Evolutionary conservation across 495 filamentous ascomycete genomes (phyloP).

Genomic region (Copromyces sp.): DNA sequence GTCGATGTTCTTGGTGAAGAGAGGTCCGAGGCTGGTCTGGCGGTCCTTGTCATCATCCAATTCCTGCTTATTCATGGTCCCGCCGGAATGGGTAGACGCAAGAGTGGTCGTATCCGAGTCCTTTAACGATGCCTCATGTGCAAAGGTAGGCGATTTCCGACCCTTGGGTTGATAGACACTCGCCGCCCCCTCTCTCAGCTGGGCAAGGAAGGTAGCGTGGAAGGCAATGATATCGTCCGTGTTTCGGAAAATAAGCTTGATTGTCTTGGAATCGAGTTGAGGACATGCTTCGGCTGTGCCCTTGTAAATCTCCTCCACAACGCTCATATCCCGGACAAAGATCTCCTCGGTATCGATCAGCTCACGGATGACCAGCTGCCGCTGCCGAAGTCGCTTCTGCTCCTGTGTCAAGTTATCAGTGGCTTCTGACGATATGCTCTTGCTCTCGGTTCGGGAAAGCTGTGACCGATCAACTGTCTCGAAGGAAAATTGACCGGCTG

Average conservation of each 20-base stretch:
- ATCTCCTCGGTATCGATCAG: constrained; percentile 82
- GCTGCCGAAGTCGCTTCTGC: constrained; percentile 44
- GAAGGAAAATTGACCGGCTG: constrained; percentile 25
- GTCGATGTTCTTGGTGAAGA: constrained; percentile 61
- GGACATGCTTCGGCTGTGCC: constrained; percentile 78
- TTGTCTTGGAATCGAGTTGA: constrained; percentile 69
- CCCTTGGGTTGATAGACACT: constrained; percentile 55
- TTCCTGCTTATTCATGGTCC: constrained; percentile 21
- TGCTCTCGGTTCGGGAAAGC: constrained; percentile 11
- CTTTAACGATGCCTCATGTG: constrained; percentile 14
- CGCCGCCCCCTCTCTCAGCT: constrained; percentile 65
- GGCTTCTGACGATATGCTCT: constrained; percentile 15
- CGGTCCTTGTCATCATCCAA: constrained; percentile 52
- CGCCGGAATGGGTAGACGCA: constrained; percentile 15
- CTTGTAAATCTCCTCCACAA: constrained; percentile 93
- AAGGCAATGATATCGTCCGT: constrained; percentile 79
- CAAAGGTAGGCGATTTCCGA: constrained; percentile 29
- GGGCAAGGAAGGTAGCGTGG: constrained; percentile 62
- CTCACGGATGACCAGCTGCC: constrained; percentile 76
- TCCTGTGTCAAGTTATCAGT: constrained; percentile 25
- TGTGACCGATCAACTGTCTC: constrained; percentile 17
- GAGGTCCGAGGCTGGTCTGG: constrained; percentile 65
- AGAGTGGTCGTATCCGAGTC: constrained; percentile 27
- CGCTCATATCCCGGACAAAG: constrained; percentile 87
- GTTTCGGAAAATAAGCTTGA: constrained; percentile 83